Percentiles rank a stretch among this genome's conserved stretches.
Conservation (phyloP, 352 stramenopile species). For the Phytophthora uliginosa region DNA sequence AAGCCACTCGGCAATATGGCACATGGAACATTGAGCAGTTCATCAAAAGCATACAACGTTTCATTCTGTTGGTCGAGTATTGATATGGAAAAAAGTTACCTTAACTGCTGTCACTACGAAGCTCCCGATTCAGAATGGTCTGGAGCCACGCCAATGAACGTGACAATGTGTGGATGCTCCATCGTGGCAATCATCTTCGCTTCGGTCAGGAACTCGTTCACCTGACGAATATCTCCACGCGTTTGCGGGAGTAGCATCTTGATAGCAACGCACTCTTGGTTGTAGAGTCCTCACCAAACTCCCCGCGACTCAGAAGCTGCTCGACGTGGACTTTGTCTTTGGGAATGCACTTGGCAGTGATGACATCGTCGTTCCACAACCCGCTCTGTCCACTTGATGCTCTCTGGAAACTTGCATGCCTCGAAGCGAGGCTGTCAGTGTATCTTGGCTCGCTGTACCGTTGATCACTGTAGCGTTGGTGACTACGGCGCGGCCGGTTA, state of each 20-base stretch:
- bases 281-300: conserved; percentile 43
- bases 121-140: conserved; percentile 7
- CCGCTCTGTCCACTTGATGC: neutral
- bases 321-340: conserved; percentile 31
- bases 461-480: neutral
- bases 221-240: conserved; percentile 24
- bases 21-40: no score
- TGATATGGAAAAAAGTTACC: no score
- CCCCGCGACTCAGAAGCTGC: conserved; percentile 30
- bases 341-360: conserved; percentile 35
- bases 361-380: conserved; percentile 35
- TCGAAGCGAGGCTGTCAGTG: conserved; percentile 1
- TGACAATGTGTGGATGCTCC: conserved; percentile 50
- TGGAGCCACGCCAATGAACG: conserved; percentile 51
- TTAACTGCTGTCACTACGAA: neutral
- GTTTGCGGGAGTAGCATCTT: conserved; percentile 40
- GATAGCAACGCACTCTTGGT: conserved; percentile 31
- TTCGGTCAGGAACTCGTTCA: conserved; percentile 40
- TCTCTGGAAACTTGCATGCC: neutral
- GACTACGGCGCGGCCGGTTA: neutral
- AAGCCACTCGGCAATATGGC: no score
- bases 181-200: conserved; percentile 30
- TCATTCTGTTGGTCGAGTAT: no score
- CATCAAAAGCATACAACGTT: no score
- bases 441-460: conserved; percentile 9